Evolutionary conservation across 2,329 filamentous ascomycete species (phyloP), one percentile per base, ranked within the genome.

Genomic region (Epichloe coenophiala): DNA sequence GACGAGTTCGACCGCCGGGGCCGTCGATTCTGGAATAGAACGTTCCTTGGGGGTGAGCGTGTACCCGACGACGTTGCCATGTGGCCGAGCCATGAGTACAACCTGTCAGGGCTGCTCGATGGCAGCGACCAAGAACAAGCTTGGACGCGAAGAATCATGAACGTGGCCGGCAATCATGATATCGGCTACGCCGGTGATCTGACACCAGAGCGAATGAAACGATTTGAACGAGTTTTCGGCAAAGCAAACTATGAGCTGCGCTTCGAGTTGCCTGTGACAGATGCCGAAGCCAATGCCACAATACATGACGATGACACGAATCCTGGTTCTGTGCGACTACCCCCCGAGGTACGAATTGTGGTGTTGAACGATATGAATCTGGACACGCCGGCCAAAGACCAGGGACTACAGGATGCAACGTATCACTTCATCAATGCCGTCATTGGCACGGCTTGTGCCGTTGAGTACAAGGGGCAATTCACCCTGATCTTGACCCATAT

Each of bases 161-260:
- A 95, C 58, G 80, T 97, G 27, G 89, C 83, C 0, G 93, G 93
- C 1, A 98, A 98, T 62, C 93, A 98, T 63, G 93, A 98, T 65
- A 83, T 98, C 61, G 93, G 93, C 36, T 98, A 98, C 64, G 88
- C 90, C 0, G 93, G 93, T 3, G 93, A 98, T 65, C 76, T 97
- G 54, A 88, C 84, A 40, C 69, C 75, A n/a, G 74, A 80, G 54
- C 80, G 89, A 3, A 73, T 96, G 50, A 72, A 79, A 31, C 79
- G 93, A 1, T 98, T 97, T 63, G 89, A 95, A 68, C 74, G 76
- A 21, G 77, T 78, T 1, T 98, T 95, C 69, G 93, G 93, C 51
- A 86, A 82, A 56, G 81, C 86, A 17, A 95, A 97, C 65, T 98
- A 95, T 76, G 89, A 95, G 61, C 76, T 95, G 11, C 79, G 83